These are phyloP conservation scores for Eutreptiella sp. DNA, from an alignment of 208 protist genomes.

Conservation along the genomic window DNA sequence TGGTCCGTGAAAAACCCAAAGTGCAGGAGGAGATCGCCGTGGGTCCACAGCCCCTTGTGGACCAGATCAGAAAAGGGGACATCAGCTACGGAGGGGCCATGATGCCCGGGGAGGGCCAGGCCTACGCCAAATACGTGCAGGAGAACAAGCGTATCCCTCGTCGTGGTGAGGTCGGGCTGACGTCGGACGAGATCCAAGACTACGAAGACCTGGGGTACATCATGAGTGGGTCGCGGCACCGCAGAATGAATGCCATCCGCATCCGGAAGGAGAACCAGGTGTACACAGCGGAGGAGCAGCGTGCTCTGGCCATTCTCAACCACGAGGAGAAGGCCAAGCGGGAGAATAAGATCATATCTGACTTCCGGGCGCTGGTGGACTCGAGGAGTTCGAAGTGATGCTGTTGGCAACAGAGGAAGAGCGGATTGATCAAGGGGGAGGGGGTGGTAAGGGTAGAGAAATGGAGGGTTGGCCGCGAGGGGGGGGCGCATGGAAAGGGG, in stretches of 20 bases:
- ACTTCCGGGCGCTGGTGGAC: constrained; percentile 54
- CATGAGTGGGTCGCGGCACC: constrained; percentile 67
- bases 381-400: no score
- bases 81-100: constrained; percentile 27
- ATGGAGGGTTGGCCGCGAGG: no score
- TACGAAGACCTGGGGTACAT: constrained; percentile 69
- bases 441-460: no score
- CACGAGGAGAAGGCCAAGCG: constrained; percentile 62
- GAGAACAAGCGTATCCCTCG: constrained; percentile 67
- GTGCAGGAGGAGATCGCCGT: neutral
- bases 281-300: constrained; percentile 64
- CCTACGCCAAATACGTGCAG: constrained; percentile 55
- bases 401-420: no score
- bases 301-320: constrained; percentile 56
- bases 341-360: constrained; percentile 55
- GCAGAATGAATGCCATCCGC: constrained; percentile 77
- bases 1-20: neutral
- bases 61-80: neutral
- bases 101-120: constrained; percentile 58
- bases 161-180: constrained; percentile 73
- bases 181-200: constrained; percentile 50
- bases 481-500: no score
- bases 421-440: no score
- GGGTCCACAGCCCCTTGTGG: neutral
- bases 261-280: constrained; percentile 77